Evolutionary conservation across 1,139 yeast genomes (phyloP).

Genomic region (Hansenula anomala): DNA sequence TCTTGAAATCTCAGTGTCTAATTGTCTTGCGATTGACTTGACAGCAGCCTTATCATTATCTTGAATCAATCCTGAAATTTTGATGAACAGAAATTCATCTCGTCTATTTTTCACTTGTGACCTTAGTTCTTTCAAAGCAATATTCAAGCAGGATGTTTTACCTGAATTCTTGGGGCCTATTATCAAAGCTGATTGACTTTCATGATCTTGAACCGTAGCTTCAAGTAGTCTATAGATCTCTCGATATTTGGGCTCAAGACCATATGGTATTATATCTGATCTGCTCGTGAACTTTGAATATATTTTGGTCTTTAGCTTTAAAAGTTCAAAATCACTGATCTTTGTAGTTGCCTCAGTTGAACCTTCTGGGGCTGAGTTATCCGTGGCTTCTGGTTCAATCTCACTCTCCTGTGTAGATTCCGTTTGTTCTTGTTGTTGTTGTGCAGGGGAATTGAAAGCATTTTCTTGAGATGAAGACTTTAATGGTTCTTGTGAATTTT

Average conservation of each 20-base stretch:
- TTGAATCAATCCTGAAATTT: slow-evolving; percentile 69
- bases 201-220: slow-evolving; percentile 62
- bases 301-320: slow-evolving; percentile 12
- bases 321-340: background rate
- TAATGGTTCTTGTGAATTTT: too few species aligned
- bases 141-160: slow-evolving; percentile 60
- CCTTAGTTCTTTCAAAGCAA: slow-evolving; percentile 47
- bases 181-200: slow-evolving; percentile 76
- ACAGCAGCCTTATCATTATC: slow-evolving; percentile 75
- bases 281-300: slow-evolving; percentile 22
- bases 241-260: slow-evolving; percentile 31
- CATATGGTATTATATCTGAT: slow-evolving; percentile 18
- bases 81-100: slow-evolving; percentile 54
- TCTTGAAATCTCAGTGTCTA: slow-evolving; percentile 31
- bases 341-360: too few species aligned
- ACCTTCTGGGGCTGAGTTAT: too few species aligned
- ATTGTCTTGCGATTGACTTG: slow-evolving; percentile 79
- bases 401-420: too few species aligned
- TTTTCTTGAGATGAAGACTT: too few species aligned
- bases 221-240: slow-evolving; percentile 56
- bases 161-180: slow-evolving; percentile 83
- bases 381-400: too few species aligned
- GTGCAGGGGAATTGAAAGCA: too few species aligned
- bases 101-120: slow-evolving; percentile 30
- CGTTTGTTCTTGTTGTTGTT: too few species aligned